These are phyloP conservation scores for Graphilbum fragrans DNA, from an alignment of 2,329 filamentous ascomycete genomes.

Conservation along the genomic window DNA sequence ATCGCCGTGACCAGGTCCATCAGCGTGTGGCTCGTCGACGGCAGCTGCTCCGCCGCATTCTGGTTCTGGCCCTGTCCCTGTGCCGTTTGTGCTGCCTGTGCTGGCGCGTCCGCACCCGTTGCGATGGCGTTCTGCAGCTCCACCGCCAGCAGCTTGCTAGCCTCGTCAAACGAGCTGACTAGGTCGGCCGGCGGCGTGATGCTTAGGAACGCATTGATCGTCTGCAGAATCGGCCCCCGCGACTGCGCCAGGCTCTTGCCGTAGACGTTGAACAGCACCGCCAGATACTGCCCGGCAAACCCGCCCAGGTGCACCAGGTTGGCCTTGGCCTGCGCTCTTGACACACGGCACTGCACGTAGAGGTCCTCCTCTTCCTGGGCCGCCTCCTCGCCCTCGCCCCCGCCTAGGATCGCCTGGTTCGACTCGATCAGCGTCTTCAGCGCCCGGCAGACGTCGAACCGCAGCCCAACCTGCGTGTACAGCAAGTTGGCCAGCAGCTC, in stretches of 20 bases:
- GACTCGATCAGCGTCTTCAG: constrained; percentile 84
- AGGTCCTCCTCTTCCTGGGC: constrained; percentile 52
- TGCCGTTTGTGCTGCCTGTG: constrained; percentile 43
- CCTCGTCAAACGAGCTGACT: constrained; percentile 77
- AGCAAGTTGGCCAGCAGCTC: constrained; percentile 84
- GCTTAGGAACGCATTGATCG: constrained; percentile 89
- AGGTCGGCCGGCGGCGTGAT: constrained; percentile 70
- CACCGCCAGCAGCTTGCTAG: constrained; percentile 69
- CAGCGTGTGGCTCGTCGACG: constrained; percentile 83
- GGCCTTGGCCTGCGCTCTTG: constrained; percentile 60
- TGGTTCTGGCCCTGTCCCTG: too few species aligned
- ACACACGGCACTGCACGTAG: constrained; percentile 65
- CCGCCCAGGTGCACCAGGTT: constrained; percentile 72
- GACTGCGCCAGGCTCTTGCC: constrained; percentile 90
- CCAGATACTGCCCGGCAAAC: constrained; percentile 79
- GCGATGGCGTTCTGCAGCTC: constrained; percentile 39
- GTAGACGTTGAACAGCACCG: constrained; percentile 98
- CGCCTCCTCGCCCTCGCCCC: constrained; percentile 61
- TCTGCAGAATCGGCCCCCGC: constrained; percentile 80
- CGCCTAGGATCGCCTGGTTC: constrained; percentile 65
- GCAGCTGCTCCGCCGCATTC: constrained; percentile 51
- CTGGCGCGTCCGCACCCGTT: constrained; percentile 15
- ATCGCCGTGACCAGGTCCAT: constrained; percentile 97
- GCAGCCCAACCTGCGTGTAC: constrained; percentile 81
- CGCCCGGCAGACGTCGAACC: constrained; percentile 75